Conservation (phyloP, 2,329 filamentous ascomycete genomes). For the Trichoderma hamatum region DNA sequence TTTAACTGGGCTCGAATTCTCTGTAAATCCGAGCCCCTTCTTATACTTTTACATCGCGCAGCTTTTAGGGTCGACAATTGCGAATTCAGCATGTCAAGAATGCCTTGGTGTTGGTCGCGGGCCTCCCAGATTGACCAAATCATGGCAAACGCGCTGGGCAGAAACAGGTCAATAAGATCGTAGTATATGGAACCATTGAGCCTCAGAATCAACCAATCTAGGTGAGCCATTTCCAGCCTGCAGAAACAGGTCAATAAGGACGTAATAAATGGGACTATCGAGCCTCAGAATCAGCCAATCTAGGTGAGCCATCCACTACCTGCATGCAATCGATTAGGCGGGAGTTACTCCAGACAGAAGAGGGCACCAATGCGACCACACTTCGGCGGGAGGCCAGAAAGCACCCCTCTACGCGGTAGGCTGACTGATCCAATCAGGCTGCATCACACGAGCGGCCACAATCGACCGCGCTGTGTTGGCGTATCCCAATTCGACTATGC, state of each 20-base stretch:
- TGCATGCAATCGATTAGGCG: background rate
- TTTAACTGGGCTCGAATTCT: background rate
- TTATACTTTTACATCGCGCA: background rate
- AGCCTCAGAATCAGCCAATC: background rate
- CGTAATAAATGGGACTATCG: too few relatives aligned
- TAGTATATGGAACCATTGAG: background rate
- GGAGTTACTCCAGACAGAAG: background rate
- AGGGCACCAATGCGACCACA: background rate
- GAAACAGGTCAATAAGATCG: too few relatives aligned
- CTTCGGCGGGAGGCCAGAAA: constrained; percentile 3
- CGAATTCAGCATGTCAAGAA: background rate
- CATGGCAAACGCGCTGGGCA: background rate
- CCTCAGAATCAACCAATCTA: background rate
- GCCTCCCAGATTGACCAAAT: background rate
- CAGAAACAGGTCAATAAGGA: too few relatives aligned
- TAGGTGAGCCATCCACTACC: too few relatives aligned
- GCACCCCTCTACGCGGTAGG: background rate
- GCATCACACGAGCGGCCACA: background rate
- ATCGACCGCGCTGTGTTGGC: background rate
- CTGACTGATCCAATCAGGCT: constrained; percentile 6
- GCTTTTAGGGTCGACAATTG: background rate
- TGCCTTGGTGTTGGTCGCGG: too few relatives aligned
- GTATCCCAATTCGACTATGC: background rate
- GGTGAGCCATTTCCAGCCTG: too few relatives aligned
- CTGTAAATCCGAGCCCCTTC: background rate